These are phyloP conservation scores for Elasticomyces elasticus DNA, from an alignment of 495 filamentous ascomycete species.

Conservation along the genomic window DNA sequence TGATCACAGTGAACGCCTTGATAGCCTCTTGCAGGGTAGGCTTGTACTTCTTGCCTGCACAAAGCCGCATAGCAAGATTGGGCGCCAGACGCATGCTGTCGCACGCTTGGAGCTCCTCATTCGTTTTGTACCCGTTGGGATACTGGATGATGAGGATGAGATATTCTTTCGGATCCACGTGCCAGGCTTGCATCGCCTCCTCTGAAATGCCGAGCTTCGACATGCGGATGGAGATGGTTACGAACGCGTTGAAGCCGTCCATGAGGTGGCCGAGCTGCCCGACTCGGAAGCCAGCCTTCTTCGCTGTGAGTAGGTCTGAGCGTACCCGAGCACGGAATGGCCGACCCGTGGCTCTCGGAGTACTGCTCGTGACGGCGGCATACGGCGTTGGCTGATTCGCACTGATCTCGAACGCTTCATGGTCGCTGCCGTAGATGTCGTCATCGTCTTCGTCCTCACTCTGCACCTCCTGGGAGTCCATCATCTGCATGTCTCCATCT, in stretches of 20 bases:
- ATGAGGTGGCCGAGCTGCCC: constrained; percentile 48
- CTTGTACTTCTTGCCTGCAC: constrained; percentile 47
- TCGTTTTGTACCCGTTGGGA: constrained; percentile 43
- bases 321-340: constrained; percentile 36
- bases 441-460: constrained; percentile 27
- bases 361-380: constrained; percentile 3
- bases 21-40: constrained; percentile 42
- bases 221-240: constrained; percentile 59
- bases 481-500: constrained; percentile 31
- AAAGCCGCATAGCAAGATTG: constrained; percentile 37
- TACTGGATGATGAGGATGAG: constrained; percentile 70
- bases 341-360: constrained; percentile 18
- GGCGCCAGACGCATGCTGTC: constrained; percentile 11
- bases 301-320: constrained; percentile 52
- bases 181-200: constrained; percentile 71
- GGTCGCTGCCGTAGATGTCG: constrained; percentile 21
- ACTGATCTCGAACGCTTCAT: constrained; percentile 15
- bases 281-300: constrained; percentile 63
- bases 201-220: constrained; percentile 64
- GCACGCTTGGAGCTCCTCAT: constrained; percentile 39
- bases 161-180: constrained; percentile 55
- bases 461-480: constrained; percentile 24
- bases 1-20: constrained; percentile 39
- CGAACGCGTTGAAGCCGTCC: constrained; percentile 35
- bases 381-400: background rate